These are phyloP conservation scores for Metarhizium sp. DNA, from an alignment of 2,329 filamentous ascomycete species.

Conservation along the genomic window DNA sequence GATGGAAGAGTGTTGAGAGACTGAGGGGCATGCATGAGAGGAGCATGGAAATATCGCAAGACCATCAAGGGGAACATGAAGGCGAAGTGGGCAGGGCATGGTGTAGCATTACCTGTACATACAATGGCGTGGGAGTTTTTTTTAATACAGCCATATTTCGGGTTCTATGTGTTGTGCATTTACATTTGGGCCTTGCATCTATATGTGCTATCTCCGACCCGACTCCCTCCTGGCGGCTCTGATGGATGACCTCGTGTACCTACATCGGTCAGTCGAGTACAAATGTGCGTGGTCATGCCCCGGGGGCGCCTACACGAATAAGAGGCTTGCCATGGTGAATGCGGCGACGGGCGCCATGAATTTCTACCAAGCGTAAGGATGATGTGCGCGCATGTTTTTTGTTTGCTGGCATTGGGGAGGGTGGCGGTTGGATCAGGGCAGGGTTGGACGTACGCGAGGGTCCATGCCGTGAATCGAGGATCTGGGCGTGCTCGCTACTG, in stretches of 20 bases:
- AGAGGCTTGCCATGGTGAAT: conserved; percentile 42
- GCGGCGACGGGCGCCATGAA: conserved; percentile 42
- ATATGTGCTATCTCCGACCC: conserved; percentile 8
- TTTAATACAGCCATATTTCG: background rate
- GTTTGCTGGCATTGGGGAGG: too few species aligned
- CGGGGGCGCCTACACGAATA: conserved; percentile 31
- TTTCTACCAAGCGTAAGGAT: conserved; percentile 18
- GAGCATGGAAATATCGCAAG: background rate
- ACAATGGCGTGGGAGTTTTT: conserved; percentile 8
- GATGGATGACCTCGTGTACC: conserved; percentile 33
- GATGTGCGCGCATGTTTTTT: background rate
- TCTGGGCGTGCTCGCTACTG: background rate
- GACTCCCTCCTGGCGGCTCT: conserved; percentile 26
- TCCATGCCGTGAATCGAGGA: conserved; percentile 13
- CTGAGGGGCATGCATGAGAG: too few species aligned
- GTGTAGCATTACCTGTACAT: conserved; percentile 9
- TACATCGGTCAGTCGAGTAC: conserved; percentile 8
- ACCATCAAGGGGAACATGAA: background rate
- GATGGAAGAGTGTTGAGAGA: too few species aligned
- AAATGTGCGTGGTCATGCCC: background rate
- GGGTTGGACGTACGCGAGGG: conserved; percentile 15
- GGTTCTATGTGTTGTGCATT: background rate
- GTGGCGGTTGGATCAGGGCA: background rate
- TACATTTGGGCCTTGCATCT: background rate
- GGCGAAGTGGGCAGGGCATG: background rate